Conservation (phyloP, 345 rosid species). For the Turnera subulata region DNA sequence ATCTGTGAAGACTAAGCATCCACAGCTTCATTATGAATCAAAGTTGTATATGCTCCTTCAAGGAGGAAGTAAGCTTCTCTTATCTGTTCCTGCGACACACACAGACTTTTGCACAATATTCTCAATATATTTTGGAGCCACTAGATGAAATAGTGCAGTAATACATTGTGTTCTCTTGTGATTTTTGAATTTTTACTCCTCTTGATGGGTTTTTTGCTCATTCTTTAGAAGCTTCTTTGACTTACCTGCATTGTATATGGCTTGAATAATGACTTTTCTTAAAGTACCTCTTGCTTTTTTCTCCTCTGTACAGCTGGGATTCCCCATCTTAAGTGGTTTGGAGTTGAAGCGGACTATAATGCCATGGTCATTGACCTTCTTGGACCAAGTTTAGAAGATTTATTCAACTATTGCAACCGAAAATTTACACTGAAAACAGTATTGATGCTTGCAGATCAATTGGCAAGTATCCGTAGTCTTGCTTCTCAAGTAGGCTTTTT, state of each 20-base stretch:
- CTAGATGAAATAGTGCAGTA: background rate
- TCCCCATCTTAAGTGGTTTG: constrained; percentile 86
- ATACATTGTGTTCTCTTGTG: background rate
- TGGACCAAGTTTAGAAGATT: constrained; percentile 87
- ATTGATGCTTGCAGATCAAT: constrained; percentile 84
- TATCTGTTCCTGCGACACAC: background rate
- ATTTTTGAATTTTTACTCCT: background rate
- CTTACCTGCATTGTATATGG: background rate
- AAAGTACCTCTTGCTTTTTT: constrained; percentile 7
- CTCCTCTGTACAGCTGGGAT: constrained; percentile 53
- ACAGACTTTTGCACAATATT: background rate
- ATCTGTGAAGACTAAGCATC: constrained; percentile 80
- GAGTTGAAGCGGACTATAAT: constrained; percentile 75
- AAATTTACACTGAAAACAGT: constrained; percentile 71
- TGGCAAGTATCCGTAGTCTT: constrained; percentile 37
- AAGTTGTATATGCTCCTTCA: constrained; percentile 83
- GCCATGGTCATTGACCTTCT: constrained; percentile 86
- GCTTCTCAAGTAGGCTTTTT: background rate
- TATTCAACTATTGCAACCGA: constrained; percentile 76
- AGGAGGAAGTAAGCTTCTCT: constrained; percentile 65
- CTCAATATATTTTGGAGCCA: background rate
- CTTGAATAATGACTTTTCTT: background rate
- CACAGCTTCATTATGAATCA: constrained; percentile 86
- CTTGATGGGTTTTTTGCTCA: background rate
- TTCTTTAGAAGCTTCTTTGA: background rate